Conservation (phyloP, 345 rosid genomes). For the Boechera divaricarpa region DNA sequence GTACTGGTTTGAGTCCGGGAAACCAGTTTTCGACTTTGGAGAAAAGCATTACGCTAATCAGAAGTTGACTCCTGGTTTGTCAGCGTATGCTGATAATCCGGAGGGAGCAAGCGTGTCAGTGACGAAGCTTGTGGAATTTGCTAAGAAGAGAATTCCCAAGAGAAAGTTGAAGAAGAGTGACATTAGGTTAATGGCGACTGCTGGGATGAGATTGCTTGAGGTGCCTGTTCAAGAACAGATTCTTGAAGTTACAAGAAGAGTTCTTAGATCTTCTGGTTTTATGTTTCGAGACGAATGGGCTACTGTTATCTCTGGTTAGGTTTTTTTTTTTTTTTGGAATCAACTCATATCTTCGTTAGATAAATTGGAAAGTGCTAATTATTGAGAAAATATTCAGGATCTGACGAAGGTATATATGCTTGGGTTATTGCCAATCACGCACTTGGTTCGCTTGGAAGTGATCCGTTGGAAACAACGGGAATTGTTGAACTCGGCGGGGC, state of each 20-base stretch:
- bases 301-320: slow-evolving; percentile 74
- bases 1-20: slow-evolving; percentile 44
- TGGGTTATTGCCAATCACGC: slow-evolving; percentile 92
- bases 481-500: slow-evolving; percentile 97
- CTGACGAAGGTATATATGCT: slow-evolving; percentile 94
- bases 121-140: slow-evolving; percentile 69
- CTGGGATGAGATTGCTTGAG: slow-evolving; percentile 84
- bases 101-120: slow-evolving; percentile 64
- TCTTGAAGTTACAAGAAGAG: slow-evolving; percentile 57
- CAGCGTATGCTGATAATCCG: slow-evolving; percentile 63
- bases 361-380: background rate
- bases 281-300: slow-evolving; percentile 73
- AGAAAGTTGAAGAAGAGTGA: slow-evolving; percentile 72
- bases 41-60: slow-evolving; percentile 50
- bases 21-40: slow-evolving; percentile 56
- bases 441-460: slow-evolving; percentile 76
- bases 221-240: slow-evolving; percentile 58
- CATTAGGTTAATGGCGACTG: slow-evolving; percentile 90
- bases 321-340: background rate
- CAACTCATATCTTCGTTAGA: background rate
- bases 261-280: slow-evolving; percentile 70
- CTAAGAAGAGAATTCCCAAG: slow-evolving; percentile 59
- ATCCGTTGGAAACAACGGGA: slow-evolving; percentile 78
- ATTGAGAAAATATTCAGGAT: slow-evolving; percentile 49
- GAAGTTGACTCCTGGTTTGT: slow-evolving; percentile 84